Percentiles rank a stretch among this genome's conserved stretches.
These are phyloP conservation scores for Bimuria novae-zelandiae DNA, from an alignment of 2,329 filamentous ascomycete species.

Conservation along the genomic window DNA sequence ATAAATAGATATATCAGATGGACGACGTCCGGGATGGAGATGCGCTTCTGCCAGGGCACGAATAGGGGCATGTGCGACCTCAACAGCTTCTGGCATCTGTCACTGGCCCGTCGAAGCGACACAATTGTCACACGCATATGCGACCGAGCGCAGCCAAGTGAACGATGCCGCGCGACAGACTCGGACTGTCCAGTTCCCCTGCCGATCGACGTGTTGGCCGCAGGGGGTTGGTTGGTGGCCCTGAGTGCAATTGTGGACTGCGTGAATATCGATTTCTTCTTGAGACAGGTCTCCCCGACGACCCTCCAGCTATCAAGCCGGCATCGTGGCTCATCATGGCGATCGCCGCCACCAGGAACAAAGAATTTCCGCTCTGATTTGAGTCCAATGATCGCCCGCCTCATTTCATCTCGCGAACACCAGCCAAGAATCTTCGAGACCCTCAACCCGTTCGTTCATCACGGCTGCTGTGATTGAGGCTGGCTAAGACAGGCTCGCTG, in stretches of 20 bases:
- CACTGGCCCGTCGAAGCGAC: not conserved
- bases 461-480: not conserved
- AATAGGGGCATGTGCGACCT: constrained; percentile 15
- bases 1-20: constrained; percentile 22
- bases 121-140: not conserved
- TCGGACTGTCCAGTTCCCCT: too few species aligned
- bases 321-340: not conserved
- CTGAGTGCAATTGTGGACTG: constrained; percentile 1
- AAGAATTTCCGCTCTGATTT: not conserved
- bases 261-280: constrained; percentile 3
- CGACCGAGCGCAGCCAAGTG: not conserved
- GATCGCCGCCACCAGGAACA: not conserved
- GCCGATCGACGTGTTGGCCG: not conserved
- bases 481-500: not conserved
- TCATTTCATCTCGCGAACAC: not conserved
- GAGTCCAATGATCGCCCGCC: not conserved
- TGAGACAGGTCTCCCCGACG: not conserved
- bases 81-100: constrained; percentile 3
- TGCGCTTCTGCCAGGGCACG: constrained; percentile 9
- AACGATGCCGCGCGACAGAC: not conserved
- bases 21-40: constrained; percentile 7
- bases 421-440: not conserved
- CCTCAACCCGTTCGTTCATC: constrained; percentile 2
- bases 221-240: not conserved
- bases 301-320: not conserved